Percentiles rank a stretch among this genome's conserved stretches.
These are phyloP conservation scores for Paraleonurus japonicus DNA, from an alignment of 257 asterid genomes.

Conservation along the genomic window DNA sequence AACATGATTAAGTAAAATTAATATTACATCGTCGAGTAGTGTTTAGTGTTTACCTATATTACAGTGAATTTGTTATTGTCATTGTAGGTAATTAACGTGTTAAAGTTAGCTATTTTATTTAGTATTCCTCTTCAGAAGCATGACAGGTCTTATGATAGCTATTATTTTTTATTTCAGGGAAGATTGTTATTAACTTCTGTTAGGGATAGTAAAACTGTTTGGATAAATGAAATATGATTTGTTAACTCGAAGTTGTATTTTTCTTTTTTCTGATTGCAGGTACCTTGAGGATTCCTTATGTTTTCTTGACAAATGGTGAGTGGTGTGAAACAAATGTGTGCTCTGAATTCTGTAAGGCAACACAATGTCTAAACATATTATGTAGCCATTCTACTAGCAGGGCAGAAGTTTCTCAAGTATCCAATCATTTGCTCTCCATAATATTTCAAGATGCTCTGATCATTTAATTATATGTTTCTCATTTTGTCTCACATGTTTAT, in stretches of 20 bases:
- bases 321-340: conserved; percentile 13
- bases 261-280: conserved; percentile 45
- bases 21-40: background rate
- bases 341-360: background rate
- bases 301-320: conserved; percentile 93
- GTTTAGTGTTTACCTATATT: background rate
- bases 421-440: background rate
- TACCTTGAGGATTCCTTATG: conserved; percentile 69
- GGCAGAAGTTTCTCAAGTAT: background rate
- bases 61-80: background rate
- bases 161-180: background rate
- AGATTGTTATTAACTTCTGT: background rate
- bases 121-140: conserved; percentile 11
- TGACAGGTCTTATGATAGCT: background rate
- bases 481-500: conserved; percentile 21
- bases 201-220: background rate
- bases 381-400: conserved; percentile 3
- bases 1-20: background rate
- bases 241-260: background rate
- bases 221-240: conserved; percentile 1
- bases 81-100: background rate
- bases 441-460: background rate
- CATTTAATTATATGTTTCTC: background rate
- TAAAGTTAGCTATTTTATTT: background rate
- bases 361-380: background rate